These are phyloP conservation scores for Cutaneotrichosporon sp. DNA, from an alignment of 1,284 basidiomycete genomes.

Conservation along the genomic window DNA sequence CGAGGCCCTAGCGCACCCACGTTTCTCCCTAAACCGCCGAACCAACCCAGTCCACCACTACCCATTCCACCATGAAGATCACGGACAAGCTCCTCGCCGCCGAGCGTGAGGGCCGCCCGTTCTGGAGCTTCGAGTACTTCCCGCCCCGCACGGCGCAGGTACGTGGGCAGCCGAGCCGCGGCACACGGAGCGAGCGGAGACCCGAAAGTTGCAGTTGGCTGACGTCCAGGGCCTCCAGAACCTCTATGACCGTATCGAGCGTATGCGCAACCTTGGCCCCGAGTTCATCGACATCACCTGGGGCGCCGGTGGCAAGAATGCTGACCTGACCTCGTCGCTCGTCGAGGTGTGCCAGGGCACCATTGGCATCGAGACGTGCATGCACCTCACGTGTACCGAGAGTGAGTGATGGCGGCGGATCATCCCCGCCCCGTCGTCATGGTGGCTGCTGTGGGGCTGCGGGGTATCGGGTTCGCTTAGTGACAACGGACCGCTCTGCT, in stretches of 20 bases:
- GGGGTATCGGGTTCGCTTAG: not conserved
- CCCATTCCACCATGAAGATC: slow-evolving; percentile 69
- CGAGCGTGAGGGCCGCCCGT: slow-evolving; percentile 74
- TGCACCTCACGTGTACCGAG: slow-evolving; percentile 98
- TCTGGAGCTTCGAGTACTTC: slow-evolving; percentile 98
- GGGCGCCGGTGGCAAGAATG: slow-evolving; percentile 95
- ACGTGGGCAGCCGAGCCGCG: slow-evolving; percentile 16
- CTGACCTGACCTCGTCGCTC: slow-evolving; percentile 89
- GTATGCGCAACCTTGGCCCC: slow-evolving; percentile 92
- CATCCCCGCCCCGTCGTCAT: not conserved
- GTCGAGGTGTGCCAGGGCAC: slow-evolving; percentile 92
- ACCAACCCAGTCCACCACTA: not conserved
- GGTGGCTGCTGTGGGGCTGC: not conserved
- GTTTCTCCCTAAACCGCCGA: slow-evolving; percentile 2
- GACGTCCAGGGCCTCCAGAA: slow-evolving; percentile 80
- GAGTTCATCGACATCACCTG: slow-evolving; percentile 99
- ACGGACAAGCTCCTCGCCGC: slow-evolving; percentile 85
- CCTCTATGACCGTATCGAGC: slow-evolving; percentile 92
- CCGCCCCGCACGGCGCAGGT: slow-evolving; percentile 92
- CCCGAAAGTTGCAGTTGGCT: slow-evolving; percentile 18
- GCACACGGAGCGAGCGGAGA: not conserved
- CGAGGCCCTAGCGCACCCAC: slow-evolving; percentile 2
- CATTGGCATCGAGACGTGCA: slow-evolving; percentile 93
- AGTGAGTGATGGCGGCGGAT: slow-evolving; percentile 57
- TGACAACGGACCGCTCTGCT: too few relatives aligned